phyloP scores from a whole-genome alignment of 331 rosid genomes.

The Ulmus americana region DNA sequence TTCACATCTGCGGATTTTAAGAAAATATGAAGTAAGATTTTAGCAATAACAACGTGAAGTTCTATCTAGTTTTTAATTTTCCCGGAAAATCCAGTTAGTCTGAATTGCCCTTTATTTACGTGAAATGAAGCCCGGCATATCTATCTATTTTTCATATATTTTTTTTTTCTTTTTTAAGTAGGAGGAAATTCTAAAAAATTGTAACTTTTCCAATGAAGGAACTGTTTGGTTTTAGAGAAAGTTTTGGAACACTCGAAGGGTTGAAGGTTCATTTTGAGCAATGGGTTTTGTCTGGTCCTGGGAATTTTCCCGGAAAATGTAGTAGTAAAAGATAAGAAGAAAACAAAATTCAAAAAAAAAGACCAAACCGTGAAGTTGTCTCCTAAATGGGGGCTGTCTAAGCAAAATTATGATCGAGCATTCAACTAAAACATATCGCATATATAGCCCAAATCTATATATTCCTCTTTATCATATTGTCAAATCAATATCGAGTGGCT shows the following conservation, averaged over 20 bases:
- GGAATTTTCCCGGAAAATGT: constrained; percentile 44
- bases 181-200: constrained; percentile 24
- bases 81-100: constrained; percentile 12
- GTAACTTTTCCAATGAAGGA: constrained; percentile 37
- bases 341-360: neutral
- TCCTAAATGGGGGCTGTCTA: constrained; percentile 52
- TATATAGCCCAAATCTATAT: constrained; percentile 13
- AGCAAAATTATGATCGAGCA: constrained; percentile 15
- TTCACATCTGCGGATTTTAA: neutral
- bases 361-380: constrained; percentile 49
- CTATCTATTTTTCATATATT: neutral
- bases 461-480: neutral
- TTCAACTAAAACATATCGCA: constrained; percentile 16
- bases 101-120: neutral
- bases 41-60: neutral
- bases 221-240: constrained; percentile 39
- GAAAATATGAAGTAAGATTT: neutral
- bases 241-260: constrained; percentile 43
- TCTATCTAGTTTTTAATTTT: constrained; percentile 9
- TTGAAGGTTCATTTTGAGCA: constrained; percentile 31
- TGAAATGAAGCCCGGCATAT: constrained; percentile 20
- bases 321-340: constrained; percentile 18
- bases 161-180: constrained; percentile 14
- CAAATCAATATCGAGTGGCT: constrained; percentile 27
- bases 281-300: constrained; percentile 43